Evolutionary conservation across 176 grass and related monocot species (phyloP).

Genomic region (Eleusine coracana): DNA sequence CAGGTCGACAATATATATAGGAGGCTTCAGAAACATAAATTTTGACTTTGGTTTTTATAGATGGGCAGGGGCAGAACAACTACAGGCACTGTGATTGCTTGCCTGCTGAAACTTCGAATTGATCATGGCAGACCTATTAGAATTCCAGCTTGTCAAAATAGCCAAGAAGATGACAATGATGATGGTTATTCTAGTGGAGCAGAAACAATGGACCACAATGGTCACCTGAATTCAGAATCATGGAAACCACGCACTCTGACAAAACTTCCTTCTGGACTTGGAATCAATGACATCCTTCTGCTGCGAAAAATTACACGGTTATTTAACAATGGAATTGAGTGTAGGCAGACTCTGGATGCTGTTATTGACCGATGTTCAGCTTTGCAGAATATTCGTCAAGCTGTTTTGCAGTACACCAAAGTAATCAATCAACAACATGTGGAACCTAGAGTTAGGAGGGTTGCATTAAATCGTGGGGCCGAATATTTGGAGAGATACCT

Average conservation of each 20-base stretch:
- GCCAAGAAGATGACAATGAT: slow-evolving; percentile 51
- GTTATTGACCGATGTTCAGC: slow-evolving; percentile 94
- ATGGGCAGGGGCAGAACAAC: slow-evolving; percentile 98
- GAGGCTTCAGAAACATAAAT: slow-evolving; percentile 29
- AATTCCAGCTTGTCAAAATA: slow-evolving; percentile 57
- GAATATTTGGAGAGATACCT: slow-evolving; percentile 98
- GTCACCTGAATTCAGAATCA: slow-evolving; percentile 56
- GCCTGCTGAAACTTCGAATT: slow-evolving; percentile 79
- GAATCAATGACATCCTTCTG: slow-evolving; percentile 95
- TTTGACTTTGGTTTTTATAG: slow-evolving; percentile 53
- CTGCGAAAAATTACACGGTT: slow-evolving; percentile 91
- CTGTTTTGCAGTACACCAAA: slow-evolving; percentile 89
- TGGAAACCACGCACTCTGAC: slow-evolving; percentile 49
- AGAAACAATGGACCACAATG: slow-evolving; percentile 61
- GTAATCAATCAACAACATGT: slow-evolving; percentile 92
- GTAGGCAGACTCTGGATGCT: slow-evolving; percentile 80
- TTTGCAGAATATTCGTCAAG: slow-evolving; percentile 95
- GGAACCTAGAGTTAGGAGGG: slow-evolving; percentile 88
- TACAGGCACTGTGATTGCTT: slow-evolving; percentile 95
- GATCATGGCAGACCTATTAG: slow-evolving; percentile 83
- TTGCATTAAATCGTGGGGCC: slow-evolving; percentile 89
- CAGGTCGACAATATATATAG: slow-evolving; percentile 17
- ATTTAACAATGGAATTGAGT: slow-evolving; percentile 91
- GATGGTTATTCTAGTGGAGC: slow-evolving; percentile 67
- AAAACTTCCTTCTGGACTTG: slow-evolving; percentile 55